These are phyloP conservation scores for Austropuccinia psidii DNA, from an alignment of 1,284 basidiomycete species.

Conservation along the genomic window DNA sequence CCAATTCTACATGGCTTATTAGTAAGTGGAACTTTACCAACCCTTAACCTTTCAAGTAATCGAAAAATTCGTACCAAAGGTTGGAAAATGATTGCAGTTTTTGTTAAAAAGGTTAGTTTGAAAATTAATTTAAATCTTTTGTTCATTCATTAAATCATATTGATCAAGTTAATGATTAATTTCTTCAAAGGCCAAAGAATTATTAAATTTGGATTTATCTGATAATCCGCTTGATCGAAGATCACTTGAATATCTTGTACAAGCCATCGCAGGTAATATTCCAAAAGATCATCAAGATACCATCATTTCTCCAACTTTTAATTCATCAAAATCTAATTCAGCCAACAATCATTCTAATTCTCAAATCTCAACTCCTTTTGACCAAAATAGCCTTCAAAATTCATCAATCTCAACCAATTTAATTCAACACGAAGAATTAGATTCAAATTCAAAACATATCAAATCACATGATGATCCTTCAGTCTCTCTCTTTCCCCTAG, in stretches of 20 bases:
- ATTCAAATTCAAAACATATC: background rate
- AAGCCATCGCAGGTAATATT: conserved; percentile 50
- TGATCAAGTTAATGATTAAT: background rate
- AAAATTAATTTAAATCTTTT: background rate
- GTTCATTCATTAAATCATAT: conserved; percentile 3
- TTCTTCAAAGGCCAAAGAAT: conserved; percentile 56
- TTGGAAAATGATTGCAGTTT: conserved; percentile 73
- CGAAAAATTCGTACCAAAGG: conserved; percentile 66
- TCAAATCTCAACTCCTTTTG: background rate
- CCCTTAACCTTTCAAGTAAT: conserved; percentile 79
- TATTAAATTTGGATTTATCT: conserved; percentile 81
- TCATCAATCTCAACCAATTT: background rate
- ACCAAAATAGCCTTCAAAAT: background rate
- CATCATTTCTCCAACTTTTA: background rate
- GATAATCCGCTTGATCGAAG: conserved; percentile 78
- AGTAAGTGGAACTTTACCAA: conserved; percentile 70
- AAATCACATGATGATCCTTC: background rate
- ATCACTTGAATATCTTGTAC: conserved; percentile 70
- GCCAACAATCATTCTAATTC: background rate
- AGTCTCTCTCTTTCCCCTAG: conserved; percentile 17
- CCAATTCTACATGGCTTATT: conserved; percentile 82
- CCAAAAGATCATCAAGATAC: conserved; percentile 12
- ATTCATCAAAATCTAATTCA: background rate
- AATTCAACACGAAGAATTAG: background rate
- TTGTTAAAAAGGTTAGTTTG: conserved; percentile 59